A percentile compares a stretch with the other conserved stretches of the same genome.
Conservation (phyloP, 139 green algal genomes). For the Dunaliella primolecta region DNA sequence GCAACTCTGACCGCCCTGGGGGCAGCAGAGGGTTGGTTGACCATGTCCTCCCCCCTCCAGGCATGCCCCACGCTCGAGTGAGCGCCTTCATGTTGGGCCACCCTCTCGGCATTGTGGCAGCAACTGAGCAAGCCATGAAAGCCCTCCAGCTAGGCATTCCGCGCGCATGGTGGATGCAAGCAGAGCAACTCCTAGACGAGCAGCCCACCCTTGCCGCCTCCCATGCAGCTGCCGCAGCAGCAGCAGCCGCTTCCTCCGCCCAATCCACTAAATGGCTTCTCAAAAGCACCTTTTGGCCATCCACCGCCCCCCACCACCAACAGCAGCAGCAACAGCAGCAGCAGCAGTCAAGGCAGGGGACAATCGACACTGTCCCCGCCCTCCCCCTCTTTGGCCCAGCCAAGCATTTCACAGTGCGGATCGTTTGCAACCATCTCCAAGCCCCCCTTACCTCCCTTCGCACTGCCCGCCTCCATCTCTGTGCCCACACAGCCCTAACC, state of each 20-base stretch:
- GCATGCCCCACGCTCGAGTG: not conserved
- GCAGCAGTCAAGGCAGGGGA: no score
- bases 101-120: not conserved
- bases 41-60: not conserved
- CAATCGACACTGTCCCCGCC: no score
- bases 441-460: no score
- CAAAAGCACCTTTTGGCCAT: no score
- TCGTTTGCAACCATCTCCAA: no score
- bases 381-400: no score
- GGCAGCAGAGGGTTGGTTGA: not conserved
- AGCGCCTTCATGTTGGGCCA: not conserved
- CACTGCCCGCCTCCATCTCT: no score
- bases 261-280: not conserved
- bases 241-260: not conserved
- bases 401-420: no score
- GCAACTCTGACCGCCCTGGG: not conserved
- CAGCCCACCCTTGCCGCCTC: not conserved
- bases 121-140: not conserved
- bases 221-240: not conserved
- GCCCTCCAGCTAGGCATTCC: not conserved
- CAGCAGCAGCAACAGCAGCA: no score
- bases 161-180: not conserved
- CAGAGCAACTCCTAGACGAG: not conserved
- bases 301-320: no score
- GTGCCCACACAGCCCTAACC: no score